phyloP scores from a whole-genome alignment of 805 yeast genomes.

The Clavispora phyllophila region DNA sequence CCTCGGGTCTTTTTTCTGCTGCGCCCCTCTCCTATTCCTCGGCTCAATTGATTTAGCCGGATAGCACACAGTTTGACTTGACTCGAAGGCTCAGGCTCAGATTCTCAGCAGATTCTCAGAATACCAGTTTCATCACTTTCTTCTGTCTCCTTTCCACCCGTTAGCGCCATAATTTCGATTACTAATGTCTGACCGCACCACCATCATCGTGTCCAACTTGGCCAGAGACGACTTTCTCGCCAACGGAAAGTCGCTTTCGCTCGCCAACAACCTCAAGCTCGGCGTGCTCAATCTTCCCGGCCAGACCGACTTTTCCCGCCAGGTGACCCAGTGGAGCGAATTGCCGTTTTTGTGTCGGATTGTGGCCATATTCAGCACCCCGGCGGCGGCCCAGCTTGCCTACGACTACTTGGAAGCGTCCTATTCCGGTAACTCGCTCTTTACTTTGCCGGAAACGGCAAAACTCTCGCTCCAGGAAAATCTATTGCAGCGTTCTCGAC shows the following conservation, averaged over 20 bases:
- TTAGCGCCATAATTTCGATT: too few relatives aligned
- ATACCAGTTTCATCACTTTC: too few relatives aligned
- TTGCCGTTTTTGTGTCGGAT: conserved; percentile 34
- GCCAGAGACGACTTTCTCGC: conserved; percentile 25
- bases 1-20: too few relatives aligned
- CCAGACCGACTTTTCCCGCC: conserved; percentile 17
- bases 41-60: too few relatives aligned
- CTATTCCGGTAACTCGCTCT: not conserved
- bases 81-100: too few relatives aligned
- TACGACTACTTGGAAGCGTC: conserved; percentile 17
- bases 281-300: conserved; percentile 22
- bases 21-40: too few relatives aligned
- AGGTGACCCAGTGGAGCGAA: conserved; percentile 33
- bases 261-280: conserved; percentile 32
- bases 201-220: conserved; percentile 34
- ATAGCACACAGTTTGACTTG: too few relatives aligned
- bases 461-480: conserved; percentile 35
- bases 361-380: conserved; percentile 33
- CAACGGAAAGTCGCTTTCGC: conserved; percentile 17
- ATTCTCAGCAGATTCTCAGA: too few relatives aligned
- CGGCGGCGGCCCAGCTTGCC: conserved; percentile 22
- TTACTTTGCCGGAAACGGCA: conserved; percentile 14
- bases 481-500: conserved; percentile 29
- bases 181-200: conserved; percentile 19
- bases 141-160: too few relatives aligned